Evolutionary conservation across 345 rosid genomes (phyloP), one percentile per base, ranked within the genome.

Genomic region (Hibiscus trionum): DNA sequence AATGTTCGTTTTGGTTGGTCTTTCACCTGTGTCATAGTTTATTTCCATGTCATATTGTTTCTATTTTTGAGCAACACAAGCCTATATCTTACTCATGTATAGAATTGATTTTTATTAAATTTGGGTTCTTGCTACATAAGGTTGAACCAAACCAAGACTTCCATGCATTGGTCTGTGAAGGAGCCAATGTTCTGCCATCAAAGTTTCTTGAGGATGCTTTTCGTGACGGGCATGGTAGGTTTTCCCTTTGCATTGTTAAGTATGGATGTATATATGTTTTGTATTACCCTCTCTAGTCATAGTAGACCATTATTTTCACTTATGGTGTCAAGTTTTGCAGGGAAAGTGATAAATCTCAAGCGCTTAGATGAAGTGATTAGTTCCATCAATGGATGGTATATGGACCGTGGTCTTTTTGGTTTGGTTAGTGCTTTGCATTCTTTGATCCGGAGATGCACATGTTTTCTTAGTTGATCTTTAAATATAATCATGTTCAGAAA

Each of bases 101-200:
- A 39, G 16, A 11, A 53, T 27, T 75, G 46, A 16, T 61, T 47
- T 1, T 42, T 68, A 42, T 74, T 33, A 69, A 56, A 70, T 73
- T 53, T 77, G 65, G 59, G 72, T 84, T 77, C 80, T 85, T 83
- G 81, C 80, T 90, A 78, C 84, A 81, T 77, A 89, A 95, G 99
- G 96, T 92, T 80, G 98, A 93, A 81, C 98, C 94, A 78, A 95
- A 95, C 82, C 97, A 93, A 79, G 99, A 88, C 82, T 90, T 93
- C 71, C 89, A 78, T 70, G 91, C 98, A 75, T 76, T 93, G 76
- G 94, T 90, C 39, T 95, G 96, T 72, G 98, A 95, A 82, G 96
- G 96, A 69, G 99, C 99, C 44, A 90, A 89, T 85, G 96, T 91
- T 76, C 94, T 95, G 83, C 97, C 98, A 24, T 71, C 96, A 0